Conservation (phyloP, 169 alveolate species). For the Plasmodium vinckei region DNA sequence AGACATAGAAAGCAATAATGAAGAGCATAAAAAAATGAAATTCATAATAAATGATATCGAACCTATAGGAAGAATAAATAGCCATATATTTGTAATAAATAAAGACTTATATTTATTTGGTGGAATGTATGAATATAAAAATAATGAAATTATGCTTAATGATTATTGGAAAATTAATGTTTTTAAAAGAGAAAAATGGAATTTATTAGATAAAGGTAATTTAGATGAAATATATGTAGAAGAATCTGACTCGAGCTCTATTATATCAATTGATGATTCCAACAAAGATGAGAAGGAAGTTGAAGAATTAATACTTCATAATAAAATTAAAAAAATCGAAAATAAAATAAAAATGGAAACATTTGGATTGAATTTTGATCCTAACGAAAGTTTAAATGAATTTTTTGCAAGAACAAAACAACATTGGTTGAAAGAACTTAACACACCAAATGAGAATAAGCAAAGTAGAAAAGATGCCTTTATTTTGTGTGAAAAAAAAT, state of each 20-base stretch:
- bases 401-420: slow-evolving; percentile 86
- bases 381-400: slow-evolving; percentile 82
- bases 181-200: slow-evolving; percentile 85
- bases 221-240: slow-evolving; percentile 79
- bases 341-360: slow-evolving; percentile 42
- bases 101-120: slow-evolving; percentile 81
- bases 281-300: slow-evolving; percentile 71
- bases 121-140: slow-evolving; percentile 85
- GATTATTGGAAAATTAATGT: slow-evolving; percentile 87
- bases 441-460: slow-evolving; percentile 24
- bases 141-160: slow-evolving; percentile 82
- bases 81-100: slow-evolving; percentile 81
- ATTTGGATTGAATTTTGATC: slow-evolving; percentile 29
- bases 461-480: slow-evolving; percentile 76
- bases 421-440: slow-evolving; percentile 81
- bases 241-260: slow-evolving; percentile 55
- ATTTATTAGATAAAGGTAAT: slow-evolving; percentile 81
- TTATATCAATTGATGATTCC: slow-evolving; percentile 74
- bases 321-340: slow-evolving; percentile 72
- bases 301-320: slow-evolving; percentile 44
- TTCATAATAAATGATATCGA: slow-evolving; percentile 57
- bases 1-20: slow-evolving; percentile 28
- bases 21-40: slow-evolving; percentile 31
- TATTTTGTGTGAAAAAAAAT: slow-evolving; percentile 59
- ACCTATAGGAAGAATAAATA: slow-evolving; percentile 79